Evolutionary conservation across 2,329 filamentous ascomycete genomes (phyloP).

Genomic region (Colletotrichum echinochloae): DNA sequence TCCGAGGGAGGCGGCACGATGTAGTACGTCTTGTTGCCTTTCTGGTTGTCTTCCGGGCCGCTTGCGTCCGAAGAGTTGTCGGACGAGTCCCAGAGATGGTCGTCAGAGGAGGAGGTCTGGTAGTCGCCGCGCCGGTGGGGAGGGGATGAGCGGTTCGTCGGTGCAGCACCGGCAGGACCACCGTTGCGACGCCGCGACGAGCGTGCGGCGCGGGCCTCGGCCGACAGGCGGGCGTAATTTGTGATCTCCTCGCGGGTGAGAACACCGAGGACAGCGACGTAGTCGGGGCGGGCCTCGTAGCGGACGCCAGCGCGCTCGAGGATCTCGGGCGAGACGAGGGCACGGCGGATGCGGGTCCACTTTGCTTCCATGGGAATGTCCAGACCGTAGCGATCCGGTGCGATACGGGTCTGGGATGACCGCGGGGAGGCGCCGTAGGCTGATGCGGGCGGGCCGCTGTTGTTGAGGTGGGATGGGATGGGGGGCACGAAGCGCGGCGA

Average conservation of each 20-base stretch:
- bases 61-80: constrained; percentile 45
- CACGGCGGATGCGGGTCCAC: constrained; percentile 70
- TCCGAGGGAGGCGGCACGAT: constrained; percentile 54
- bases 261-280: constrained; percentile 70
- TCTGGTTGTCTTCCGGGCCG: constrained; percentile 44
- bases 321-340: constrained; percentile 68
- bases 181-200: constrained; percentile 19
- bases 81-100: constrained; percentile 47
- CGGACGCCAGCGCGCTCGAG: constrained; percentile 66
- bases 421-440: constrained; percentile 40
- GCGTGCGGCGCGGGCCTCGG: constrained; percentile 59
- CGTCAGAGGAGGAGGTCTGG: constrained; percentile 42
- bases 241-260: constrained; percentile 64
- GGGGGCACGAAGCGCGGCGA: constrained; percentile 57
- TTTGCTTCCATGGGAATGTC: constrained; percentile 68
- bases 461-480: constrained; percentile 45
- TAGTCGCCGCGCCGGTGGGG: constrained; percentile 14
- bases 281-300: constrained; percentile 71
- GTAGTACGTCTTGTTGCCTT: constrained; percentile 52
- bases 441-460: constrained; percentile 36
- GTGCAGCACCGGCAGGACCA: constrained; percentile 35
- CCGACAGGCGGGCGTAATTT: constrained; percentile 62
- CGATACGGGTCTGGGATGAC: constrained; percentile 54
- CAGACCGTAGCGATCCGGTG: constrained; percentile 68
- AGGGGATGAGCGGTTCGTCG: constrained; percentile 9